Percentiles rank a stretch among this genome's conserved stretches.
Evolutionary conservation across 179 eudicot species (phyloP).

Genomic region (Corrigiola litoralis): DNA sequence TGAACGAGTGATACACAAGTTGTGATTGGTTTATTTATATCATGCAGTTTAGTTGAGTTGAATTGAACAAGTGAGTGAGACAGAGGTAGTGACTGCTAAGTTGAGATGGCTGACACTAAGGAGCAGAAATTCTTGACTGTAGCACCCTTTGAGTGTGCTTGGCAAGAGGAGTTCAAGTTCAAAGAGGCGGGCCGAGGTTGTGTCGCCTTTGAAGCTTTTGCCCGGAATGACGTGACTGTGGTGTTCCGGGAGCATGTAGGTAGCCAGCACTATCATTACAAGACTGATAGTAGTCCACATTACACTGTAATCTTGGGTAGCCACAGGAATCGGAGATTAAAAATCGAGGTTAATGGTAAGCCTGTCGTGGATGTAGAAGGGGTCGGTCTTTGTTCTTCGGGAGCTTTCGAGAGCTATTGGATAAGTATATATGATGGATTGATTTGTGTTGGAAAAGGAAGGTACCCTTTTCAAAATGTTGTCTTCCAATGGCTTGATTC

Average conservation of each 20-base stretch:
- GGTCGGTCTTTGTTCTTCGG: slow-evolving; percentile 70
- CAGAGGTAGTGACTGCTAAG: slow-evolving; percentile 4
- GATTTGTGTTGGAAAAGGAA: slow-evolving; percentile 90
- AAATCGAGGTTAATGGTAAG: slow-evolving; percentile 81
- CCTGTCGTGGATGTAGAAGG: slow-evolving; percentile 86
- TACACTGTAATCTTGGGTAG: slow-evolving; percentile 91
- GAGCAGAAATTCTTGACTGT: slow-evolving; percentile 76
- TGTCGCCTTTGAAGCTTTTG: slow-evolving; percentile 92
- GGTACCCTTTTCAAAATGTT: slow-evolving; percentile 94
- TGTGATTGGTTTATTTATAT: slow-evolving; percentile 4
- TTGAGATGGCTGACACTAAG: slow-evolving; percentile 54
- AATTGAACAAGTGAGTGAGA: slow-evolving; percentile 7
- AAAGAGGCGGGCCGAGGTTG: slow-evolving; percentile 95
- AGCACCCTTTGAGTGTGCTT: slow-evolving; percentile 95
- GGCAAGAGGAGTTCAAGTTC: slow-evolving; percentile 81
- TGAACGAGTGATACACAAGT: background rate
- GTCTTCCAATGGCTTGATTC: slow-evolving; percentile 94
- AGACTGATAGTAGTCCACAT: slow-evolving; percentile 86
- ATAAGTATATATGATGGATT: slow-evolving; percentile 90
- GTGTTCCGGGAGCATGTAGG: slow-evolving; percentile 92
- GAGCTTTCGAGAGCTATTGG: slow-evolving; percentile 91
- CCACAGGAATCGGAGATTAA: slow-evolving; percentile 72
- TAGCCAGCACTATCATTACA: slow-evolving; percentile 89
- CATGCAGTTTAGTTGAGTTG: slow-evolving; percentile 6
- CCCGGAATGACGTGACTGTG: slow-evolving; percentile 85